A percentile compares a stretch with the other conserved stretches of the same genome.
Evolutionary conservation across 2,329 filamentous ascomycete genomes (phyloP).

Genomic region (Bisporella sp.): DNA sequence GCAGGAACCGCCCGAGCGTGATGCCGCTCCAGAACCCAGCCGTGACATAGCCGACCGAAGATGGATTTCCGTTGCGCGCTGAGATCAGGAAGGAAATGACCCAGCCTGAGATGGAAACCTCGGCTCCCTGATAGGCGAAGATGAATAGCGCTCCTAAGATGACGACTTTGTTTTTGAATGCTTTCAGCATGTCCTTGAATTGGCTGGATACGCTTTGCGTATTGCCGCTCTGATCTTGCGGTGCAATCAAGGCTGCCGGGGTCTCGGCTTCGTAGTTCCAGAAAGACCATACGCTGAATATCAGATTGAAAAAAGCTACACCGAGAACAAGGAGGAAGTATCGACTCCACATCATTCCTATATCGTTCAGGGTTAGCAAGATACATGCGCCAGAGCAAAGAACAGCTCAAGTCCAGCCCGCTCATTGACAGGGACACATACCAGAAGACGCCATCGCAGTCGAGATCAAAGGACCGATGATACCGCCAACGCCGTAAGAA

Average conservation of each 20-base stretch:
- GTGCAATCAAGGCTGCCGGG: conserved; percentile 32
- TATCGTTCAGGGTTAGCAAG: neutral
- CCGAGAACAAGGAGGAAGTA: conserved; percentile 66
- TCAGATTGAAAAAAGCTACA: conserved; percentile 49
- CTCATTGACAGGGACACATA: neutral
- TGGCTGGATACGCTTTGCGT: conserved; percentile 29
- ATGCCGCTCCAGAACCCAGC: conserved; percentile 68
- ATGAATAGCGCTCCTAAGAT: conserved; percentile 74
- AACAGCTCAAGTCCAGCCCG: too few relatives aligned
- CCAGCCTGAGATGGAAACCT: conserved; percentile 81
- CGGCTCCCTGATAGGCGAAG: conserved; percentile 79
- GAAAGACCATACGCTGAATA: conserved; percentile 60
- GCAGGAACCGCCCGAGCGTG: conserved; percentile 65
- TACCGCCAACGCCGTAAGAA: conserved; percentile 59
- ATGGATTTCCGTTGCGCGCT: conserved; percentile 61
- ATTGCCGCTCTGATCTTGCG: conserved; percentile 35
- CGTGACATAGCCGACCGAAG: conserved; percentile 72
- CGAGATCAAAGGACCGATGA: conserved; percentile 41
- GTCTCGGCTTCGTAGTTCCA: conserved; percentile 60
- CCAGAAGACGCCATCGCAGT: conserved; percentile 60
- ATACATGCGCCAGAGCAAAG: too few relatives aligned
- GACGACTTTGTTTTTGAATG: conserved; percentile 46
- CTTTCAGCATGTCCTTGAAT: conserved; percentile 34
- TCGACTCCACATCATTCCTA: conserved; percentile 52
- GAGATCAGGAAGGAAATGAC: conserved; percentile 78